Percentiles rank a stretch among this genome's conserved stretches.
phyloP scores from a whole-genome alignment of 371 early-diverging fungal species.

The Rhizomucor miehei region DNA sequence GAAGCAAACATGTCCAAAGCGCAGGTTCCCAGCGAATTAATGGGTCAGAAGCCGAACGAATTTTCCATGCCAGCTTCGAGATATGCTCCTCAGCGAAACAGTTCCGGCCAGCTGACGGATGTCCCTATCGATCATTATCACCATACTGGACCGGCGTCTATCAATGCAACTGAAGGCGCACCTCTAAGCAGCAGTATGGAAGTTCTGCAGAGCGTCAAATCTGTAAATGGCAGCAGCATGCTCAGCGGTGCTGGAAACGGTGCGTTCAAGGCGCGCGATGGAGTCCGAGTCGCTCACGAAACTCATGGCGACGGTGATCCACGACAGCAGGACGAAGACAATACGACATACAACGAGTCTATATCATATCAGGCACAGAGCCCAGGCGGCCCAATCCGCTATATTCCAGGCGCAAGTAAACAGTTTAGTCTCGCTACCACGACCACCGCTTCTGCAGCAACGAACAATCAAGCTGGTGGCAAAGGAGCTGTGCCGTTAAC shows the following conservation, averaged over 20 bases:
- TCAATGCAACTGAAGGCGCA: constrained; percentile 11
- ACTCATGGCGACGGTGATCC: constrained; percentile 13
- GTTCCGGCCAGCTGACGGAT: constrained; percentile 9
- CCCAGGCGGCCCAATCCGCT: constrained; percentile 28
- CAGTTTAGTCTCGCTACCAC: constrained; percentile 33
- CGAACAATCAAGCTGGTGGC: constrained; percentile 13
- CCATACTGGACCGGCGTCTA: constrained; percentile 3
- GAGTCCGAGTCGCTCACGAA: constrained; percentile 18
- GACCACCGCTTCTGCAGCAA: constrained; percentile 26
- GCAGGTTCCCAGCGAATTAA: constrained; percentile 37
- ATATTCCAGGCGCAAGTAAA: constrained; percentile 29
- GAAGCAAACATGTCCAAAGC: constrained; percentile 11
- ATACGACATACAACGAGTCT: constrained; percentile 20
- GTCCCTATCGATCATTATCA: constrained; percentile 23
- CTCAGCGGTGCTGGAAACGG: constrained; percentile 9
- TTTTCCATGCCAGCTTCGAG: constrained; percentile 27
- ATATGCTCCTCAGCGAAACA: constrained; percentile 12
- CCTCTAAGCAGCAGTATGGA: constrained; percentile 34
- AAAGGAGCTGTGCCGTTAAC: constrained; percentile 19
- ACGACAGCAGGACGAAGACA: constrained; percentile 12
- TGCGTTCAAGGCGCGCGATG: constrained; percentile 6
- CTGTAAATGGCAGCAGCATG: constrained; percentile 22
- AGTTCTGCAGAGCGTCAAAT: constrained; percentile 34
- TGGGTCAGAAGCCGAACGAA: constrained; percentile 42
- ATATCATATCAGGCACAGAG: constrained; percentile 21